phyloP scores from a whole-genome alignment of 2,329 filamentous ascomycete genomes.

The Lojkania enalia region DNA sequence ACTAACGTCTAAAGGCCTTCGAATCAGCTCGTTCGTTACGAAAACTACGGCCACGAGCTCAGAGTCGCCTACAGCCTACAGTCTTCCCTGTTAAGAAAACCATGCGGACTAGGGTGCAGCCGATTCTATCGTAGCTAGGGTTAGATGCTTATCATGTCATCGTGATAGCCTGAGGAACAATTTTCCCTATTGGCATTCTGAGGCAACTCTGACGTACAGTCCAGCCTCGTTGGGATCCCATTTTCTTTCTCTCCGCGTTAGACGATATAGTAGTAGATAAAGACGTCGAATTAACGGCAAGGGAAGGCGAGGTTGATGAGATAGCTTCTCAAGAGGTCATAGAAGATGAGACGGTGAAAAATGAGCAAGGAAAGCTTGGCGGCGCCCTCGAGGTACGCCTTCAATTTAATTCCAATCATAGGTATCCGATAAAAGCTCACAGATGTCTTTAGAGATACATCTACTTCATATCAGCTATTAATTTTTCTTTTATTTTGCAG shows the following conservation, averaged over 20 bases:
- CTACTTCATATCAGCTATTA: constrained; percentile 24
- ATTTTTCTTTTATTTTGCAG: constrained; percentile 30
- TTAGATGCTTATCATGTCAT: too few relatives aligned
- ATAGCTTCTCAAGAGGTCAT: constrained; percentile 19
- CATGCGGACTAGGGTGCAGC: too few relatives aligned
- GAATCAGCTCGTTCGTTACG: too few relatives aligned
- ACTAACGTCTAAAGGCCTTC: too few relatives aligned
- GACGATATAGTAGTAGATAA: constrained; percentile 11
- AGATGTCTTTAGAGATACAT: constrained; percentile 25
- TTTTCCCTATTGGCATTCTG: not conserved
- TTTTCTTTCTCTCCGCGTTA: not conserved
- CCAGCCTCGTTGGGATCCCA: constrained; percentile 4
- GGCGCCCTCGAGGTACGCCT: constrained; percentile 21
- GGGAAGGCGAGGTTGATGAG: constrained; percentile 16
- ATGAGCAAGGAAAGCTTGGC: constrained; percentile 15
- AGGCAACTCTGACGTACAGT: too few relatives aligned
- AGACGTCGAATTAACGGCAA: constrained; percentile 17
- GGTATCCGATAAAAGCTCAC: too few relatives aligned
- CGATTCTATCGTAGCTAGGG: too few relatives aligned
- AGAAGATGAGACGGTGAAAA: constrained; percentile 16
- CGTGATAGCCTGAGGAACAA: not conserved
- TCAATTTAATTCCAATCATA: not conserved
- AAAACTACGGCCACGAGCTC: too few relatives aligned
- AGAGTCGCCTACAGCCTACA: too few relatives aligned
- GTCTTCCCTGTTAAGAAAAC: too few relatives aligned